Conservation (phyloP, 225 moss, liverwort and hornwort genomes). For the Marchantia paleacea region DNA sequence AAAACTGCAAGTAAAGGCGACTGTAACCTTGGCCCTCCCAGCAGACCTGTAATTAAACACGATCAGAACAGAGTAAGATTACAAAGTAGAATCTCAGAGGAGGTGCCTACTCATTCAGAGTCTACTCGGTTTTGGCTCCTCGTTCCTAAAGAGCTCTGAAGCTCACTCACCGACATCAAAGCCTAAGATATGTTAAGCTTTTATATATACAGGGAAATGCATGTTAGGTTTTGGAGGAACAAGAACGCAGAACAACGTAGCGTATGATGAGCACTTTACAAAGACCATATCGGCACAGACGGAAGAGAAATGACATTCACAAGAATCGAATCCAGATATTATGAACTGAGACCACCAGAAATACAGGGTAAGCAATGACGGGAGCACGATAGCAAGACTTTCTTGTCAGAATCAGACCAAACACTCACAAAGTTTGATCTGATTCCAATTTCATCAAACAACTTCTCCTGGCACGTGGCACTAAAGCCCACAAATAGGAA, state of each 20-base stretch:
- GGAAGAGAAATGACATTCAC: too few species aligned
- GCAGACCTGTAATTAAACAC: constrained; percentile 50
- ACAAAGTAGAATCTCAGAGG: background rate
- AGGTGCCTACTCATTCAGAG: background rate
- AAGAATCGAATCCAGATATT: background rate
- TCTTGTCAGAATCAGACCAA: background rate
- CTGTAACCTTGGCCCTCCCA: constrained; percentile 67
- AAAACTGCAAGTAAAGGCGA: constrained; percentile 74
- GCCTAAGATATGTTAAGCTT: too few species aligned
- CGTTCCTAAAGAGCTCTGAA: background rate
- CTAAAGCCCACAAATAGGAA: background rate
- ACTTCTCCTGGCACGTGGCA: background rate
- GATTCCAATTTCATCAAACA: background rate
- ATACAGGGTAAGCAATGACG: background rate
- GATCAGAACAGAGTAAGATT: background rate
- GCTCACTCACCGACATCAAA: too few species aligned
- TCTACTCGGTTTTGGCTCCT: background rate
- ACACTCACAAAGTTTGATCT: background rate
- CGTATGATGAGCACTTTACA: too few species aligned
- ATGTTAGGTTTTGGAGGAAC: too few species aligned
- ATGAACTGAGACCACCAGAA: background rate
- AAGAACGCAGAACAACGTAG: too few species aligned
- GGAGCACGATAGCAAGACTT: background rate
- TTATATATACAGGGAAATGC: too few species aligned
- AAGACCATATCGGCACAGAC: too few species aligned